Conservation (phyloP, 1,139 yeast species). For the Scheffersomyces titani region DNA sequence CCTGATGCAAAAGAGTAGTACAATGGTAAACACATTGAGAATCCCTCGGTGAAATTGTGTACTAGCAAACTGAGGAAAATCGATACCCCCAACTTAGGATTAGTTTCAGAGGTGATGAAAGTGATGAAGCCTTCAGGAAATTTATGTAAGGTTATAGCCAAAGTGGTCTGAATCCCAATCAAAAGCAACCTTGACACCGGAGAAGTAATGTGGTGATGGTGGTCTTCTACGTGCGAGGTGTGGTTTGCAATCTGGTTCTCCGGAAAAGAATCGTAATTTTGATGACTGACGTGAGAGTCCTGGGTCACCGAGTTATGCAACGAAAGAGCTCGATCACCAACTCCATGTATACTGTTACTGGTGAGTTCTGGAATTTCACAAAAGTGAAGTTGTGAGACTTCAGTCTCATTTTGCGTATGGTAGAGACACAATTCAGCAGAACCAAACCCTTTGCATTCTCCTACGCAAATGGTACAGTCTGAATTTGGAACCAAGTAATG, state of each 20-base stretch:
- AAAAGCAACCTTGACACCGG: conserved; percentile 76
- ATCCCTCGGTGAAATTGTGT: conserved; percentile 95
- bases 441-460: conserved; percentile 57
- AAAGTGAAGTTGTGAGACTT: conserved; percentile 27
- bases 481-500: conserved; percentile 22
- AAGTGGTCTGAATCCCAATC: conserved; percentile 86
- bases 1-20: conserved; percentile 58
- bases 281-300: conserved; percentile 4
- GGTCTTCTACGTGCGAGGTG: conserved; percentile 35
- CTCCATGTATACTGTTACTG: not conserved
- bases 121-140: conserved; percentile 94
- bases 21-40: conserved; percentile 88
- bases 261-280: conserved; percentile 9
- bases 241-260: conserved; percentile 10
- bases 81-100: conserved; percentile 70
- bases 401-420: conserved; percentile 3
- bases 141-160: conserved; percentile 87
- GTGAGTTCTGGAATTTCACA: conserved; percentile 37
- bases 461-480: conserved; percentile 29
- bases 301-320: conserved; percentile 4
- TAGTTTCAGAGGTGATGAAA: conserved; percentile 75
- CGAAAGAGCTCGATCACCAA: conserved; percentile 1
- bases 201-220: conserved; percentile 80
- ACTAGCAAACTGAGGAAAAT: conserved; percentile 82
- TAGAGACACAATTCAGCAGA: conserved; percentile 41